These are phyloP conservation scores for Amanita fuliginea DNA, from an alignment of 768 basidiomycete genomes.

Conservation along the genomic window DNA sequence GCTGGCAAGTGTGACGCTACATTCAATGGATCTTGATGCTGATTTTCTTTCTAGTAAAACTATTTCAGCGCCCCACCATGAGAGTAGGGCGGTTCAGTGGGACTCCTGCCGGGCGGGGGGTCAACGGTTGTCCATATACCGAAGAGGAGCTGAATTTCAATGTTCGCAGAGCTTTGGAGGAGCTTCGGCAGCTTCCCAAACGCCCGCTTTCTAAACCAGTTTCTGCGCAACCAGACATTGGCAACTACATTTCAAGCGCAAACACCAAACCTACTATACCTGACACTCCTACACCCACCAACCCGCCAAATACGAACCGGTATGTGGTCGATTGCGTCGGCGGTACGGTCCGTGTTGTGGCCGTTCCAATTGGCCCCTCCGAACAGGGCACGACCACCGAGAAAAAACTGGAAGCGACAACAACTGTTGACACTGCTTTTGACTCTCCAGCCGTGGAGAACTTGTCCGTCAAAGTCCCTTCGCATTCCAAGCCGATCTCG, in stretches of 20 bases:
- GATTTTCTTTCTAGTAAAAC: background rate
- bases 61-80: background rate
- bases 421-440: background rate
- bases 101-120: background rate
- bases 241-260: background rate
- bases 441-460: background rate
- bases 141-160: constrained; percentile 4
- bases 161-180: constrained; percentile 3
- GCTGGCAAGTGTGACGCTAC: background rate
- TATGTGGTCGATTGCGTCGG: constrained; percentile 1
- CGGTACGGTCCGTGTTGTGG: background rate
- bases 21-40: too few relatives aligned
- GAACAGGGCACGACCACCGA: background rate
- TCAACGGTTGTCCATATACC: background rate
- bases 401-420: background rate
- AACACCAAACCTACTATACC: too few relatives aligned
- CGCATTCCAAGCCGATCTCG: background rate
- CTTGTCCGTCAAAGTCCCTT: background rate
- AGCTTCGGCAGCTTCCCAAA: background rate
- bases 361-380: background rate
- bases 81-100: background rate
- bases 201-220: background rate
- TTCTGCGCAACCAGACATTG: background rate
- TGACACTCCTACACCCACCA: background rate
- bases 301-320: background rate